Conservation (phyloP, 2,329 filamentous ascomycete species). For the Alternaria sp. region DNA sequence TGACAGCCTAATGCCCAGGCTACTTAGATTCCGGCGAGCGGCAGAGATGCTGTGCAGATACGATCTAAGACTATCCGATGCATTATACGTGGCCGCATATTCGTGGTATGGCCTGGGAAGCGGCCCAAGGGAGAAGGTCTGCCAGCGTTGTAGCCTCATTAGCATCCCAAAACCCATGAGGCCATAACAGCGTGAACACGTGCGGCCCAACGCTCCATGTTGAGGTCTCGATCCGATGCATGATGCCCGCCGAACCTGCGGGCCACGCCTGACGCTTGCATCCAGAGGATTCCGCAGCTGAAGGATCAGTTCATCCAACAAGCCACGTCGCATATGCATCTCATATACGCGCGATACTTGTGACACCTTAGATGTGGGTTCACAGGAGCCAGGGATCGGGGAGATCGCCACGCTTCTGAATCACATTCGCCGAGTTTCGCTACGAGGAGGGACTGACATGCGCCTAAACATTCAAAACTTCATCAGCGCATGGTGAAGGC, state of each 20-base stretch:
- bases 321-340: neutral
- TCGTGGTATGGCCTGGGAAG: neutral
- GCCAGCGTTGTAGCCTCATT: neutral
- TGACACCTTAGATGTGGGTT: neutral
- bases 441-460: neutral
- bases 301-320: neutral
- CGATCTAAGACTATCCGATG: neutral
- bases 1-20: neutral
- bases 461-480: neutral
- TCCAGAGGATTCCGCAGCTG: neutral
- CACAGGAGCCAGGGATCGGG: constrained; percentile 3
- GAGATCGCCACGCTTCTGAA: neutral
- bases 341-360: neutral
- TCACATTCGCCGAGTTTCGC: neutral
- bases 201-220: neutral
- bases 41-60: neutral
- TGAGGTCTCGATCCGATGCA: neutral
- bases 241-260: neutral
- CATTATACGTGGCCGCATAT: neutral
- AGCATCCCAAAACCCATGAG: neutral
- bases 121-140: neutral
- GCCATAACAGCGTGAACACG: neutral
- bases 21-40: neutral
- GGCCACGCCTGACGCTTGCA: neutral
- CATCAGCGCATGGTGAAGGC: neutral